Evolutionary conservation across 257 asterid species (phyloP).

Genomic region (Rehmannia glutinosa): DNA sequence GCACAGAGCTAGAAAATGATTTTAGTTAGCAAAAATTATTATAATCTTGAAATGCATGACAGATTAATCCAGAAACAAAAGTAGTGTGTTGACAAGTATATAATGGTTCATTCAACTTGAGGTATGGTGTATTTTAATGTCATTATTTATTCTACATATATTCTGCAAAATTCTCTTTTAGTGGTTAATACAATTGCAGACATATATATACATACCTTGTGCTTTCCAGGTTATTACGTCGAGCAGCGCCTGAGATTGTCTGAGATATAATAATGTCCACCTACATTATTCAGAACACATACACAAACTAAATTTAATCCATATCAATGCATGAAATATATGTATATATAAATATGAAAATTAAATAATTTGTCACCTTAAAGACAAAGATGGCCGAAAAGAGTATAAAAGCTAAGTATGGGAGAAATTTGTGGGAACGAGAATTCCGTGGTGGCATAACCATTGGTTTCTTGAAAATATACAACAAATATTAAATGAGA

Average conservation of each 20-base stretch:
- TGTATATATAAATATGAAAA: neutral
- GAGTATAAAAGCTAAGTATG: conserved; percentile 45
- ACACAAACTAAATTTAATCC: neutral
- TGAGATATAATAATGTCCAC: conserved; percentile 57
- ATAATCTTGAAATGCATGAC: too few relatives aligned
- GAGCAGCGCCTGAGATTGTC: conserved; percentile 34
- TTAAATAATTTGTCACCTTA: conserved; percentile 35
- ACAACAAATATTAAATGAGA: too few relatives aligned
- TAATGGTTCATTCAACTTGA: too few relatives aligned
- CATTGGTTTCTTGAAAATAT: too few relatives aligned
- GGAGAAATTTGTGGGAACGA: conserved; percentile 43
- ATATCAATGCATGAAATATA: neutral
- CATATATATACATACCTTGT: conserved; percentile 21
- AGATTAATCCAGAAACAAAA: too few relatives aligned
- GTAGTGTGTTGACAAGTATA: too few relatives aligned
- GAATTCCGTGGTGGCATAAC: conserved; percentile 38
- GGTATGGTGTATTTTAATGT: too few relatives aligned
- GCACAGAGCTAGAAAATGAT: too few relatives aligned
- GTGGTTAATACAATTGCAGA: neutral
- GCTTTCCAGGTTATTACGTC: conserved; percentile 24
- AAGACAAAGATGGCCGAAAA: conserved; percentile 63
- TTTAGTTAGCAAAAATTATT: too few relatives aligned
- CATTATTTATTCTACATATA: too few relatives aligned
- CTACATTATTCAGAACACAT: conserved; percentile 29
- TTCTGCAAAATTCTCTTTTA: too few relatives aligned